A percentile compares a stretch with the other conserved stretches of the same genome.
Conservation (phyloP, 768 basidiomycete genomes). For the Lactarius sp. region DNA sequence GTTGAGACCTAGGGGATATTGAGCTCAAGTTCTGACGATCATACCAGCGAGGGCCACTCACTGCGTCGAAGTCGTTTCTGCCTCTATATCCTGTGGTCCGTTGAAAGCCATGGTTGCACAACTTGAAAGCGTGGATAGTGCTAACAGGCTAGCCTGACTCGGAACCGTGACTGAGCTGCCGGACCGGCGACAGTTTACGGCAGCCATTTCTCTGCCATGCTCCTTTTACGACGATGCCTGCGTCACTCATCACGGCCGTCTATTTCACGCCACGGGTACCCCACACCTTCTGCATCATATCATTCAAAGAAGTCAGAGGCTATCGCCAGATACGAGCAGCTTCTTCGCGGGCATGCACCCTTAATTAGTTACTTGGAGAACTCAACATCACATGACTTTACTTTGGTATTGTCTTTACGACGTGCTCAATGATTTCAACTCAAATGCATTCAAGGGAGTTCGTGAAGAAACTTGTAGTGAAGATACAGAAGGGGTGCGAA, state of each 20-base stretch:
- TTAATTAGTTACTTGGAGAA: constrained; percentile 14
- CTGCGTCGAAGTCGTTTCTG: constrained; percentile 41
- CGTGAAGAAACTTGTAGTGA: neutral
- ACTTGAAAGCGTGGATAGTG: neutral
- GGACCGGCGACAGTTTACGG: neutral
- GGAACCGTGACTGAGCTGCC: neutral
- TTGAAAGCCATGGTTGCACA: constrained; percentile 19
- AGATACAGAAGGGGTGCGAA: neutral
- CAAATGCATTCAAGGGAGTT: neutral
- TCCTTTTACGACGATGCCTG: constrained; percentile 14
- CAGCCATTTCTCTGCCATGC: neutral
- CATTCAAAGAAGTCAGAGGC: constrained; percentile 17
- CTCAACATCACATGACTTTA: neutral
- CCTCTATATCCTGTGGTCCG: constrained; percentile 46
- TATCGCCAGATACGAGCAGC: constrained; percentile 8
- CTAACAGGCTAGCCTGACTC: no score
- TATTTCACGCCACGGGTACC: neutral
- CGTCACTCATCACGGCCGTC: neutral
- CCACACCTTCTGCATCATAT: neutral
- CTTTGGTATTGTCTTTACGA: constrained; percentile 5
- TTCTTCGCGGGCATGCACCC: constrained; percentile 17
- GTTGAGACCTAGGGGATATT: constrained; percentile 44
- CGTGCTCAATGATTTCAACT: neutral
- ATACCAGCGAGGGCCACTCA: constrained; percentile 26
- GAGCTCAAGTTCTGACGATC: constrained; percentile 6